Evolutionary conservation across 768 basidiomycete genomes (phyloP), one percentile per base, ranked within the genome.

Genomic region (Suillus americanus): DNA sequence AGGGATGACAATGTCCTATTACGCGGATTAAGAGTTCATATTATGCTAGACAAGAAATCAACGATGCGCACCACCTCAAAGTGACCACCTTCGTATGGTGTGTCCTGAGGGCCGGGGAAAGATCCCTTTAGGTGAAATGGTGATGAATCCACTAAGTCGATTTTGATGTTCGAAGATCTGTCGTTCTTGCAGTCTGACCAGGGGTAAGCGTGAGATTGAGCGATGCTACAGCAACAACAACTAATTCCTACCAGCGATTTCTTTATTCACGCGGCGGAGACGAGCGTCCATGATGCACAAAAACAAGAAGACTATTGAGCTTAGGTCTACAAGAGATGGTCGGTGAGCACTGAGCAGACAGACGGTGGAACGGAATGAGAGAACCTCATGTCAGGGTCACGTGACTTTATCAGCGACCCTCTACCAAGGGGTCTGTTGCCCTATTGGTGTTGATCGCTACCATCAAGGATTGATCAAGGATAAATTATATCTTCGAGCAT

Each of bases 91-190:
- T 92, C 85, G 65, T 99, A 99, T 1, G 97, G 96, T 4, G 96
- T 97, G 45, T 85, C 97, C 69, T 94, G 88, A 14, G 96, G 96
- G 13, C 96, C 96, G 12, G 88, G 88, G 78, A 98, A 98, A 0
- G 91, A 87, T 0, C 96, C 96, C 69, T 89, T 90, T 46, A 98
- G 86, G 74, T 98, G 96, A 73, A 94, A 97, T 0, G 93, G 93
- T 5, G 89, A 92, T 69, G 93, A 88, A 75, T 94, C 93, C 73
- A 97, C 79, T 76, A 94, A 89, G 54, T 94, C 91, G 72, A 98
- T 91, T 68, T 78, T 83, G 78, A 98, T 94, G 64, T 86, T 87
- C 33, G 94, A 94, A 20, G 89, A 85, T 83, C 90, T 94, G 82
- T 98, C 96, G 76, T 92, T 95, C 83, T 95, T 94, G 85, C 94